Evolutionary conservation across 768 basidiomycete species (phyloP).

Genomic region (Phanerodontia chrysosporium): DNA sequence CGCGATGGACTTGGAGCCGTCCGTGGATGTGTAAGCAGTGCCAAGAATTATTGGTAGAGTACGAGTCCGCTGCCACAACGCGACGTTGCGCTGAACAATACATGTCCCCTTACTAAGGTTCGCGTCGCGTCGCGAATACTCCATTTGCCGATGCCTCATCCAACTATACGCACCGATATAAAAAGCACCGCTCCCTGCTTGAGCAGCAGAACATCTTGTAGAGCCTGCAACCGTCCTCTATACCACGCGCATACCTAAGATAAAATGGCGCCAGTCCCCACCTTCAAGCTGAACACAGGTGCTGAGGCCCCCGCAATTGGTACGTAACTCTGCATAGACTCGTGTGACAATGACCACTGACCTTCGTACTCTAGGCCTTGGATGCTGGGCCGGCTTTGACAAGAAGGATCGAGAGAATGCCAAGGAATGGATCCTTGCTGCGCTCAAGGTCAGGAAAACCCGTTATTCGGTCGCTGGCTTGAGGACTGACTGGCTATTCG

Average conservation of each 20-base stretch:
- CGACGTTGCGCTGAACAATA: background rate
- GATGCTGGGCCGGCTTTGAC: conserved; percentile 35
- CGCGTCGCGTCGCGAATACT: background rate
- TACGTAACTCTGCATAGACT: conserved; percentile 1
- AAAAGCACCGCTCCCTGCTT: too few species aligned
- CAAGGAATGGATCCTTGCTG: conserved; percentile 36
- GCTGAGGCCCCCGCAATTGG: conserved; percentile 40
- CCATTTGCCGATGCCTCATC: background rate
- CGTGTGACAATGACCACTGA: background rate
- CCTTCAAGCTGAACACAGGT: conserved; percentile 39
- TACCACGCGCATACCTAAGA: too few species aligned
- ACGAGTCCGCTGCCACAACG: background rate
- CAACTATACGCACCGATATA: too few species aligned
- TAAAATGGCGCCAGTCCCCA: conserved; percentile 23
- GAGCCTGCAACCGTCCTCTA: too few species aligned
- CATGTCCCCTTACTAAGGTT: background rate
- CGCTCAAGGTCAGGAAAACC: conserved; percentile 32
- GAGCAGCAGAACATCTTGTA: too few species aligned
- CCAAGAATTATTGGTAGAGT: background rate
- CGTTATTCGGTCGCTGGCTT: background rate
- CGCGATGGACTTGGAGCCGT: background rate
- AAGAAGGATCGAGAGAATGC: conserved; percentile 30
- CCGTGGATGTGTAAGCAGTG: background rate
- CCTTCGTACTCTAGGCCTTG: conserved; percentile 28
- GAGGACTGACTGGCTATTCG: background rate